Evolutionary conservation across 164 flowering plant genomes (phyloP).

Genomic region (Annona squamosa): DNA sequence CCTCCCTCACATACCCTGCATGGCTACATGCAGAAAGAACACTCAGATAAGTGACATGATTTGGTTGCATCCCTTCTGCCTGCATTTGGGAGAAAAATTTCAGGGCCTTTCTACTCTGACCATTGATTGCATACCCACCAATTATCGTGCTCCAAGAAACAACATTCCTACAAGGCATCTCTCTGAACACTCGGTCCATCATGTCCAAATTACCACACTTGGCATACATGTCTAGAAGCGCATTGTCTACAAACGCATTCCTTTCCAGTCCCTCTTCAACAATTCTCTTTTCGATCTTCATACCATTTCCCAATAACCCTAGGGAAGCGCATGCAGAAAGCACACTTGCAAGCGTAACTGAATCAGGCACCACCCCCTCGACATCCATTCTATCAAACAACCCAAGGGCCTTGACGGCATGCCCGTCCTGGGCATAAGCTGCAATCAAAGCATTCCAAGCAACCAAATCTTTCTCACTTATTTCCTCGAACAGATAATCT

Average conservation of each 20-base stretch:
- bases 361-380: slow-evolving; percentile 5
- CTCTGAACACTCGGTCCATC: slow-evolving; percentile 1
- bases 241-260: neutral
- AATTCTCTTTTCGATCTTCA: neutral
- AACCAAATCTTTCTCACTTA: slow-evolving; percentile 32
- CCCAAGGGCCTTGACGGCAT: slow-evolving; percentile 29
- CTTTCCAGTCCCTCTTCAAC: neutral
- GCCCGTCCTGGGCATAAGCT: slow-evolving; percentile 29
- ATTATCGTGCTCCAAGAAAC: slow-evolving; percentile 13
- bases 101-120: slow-evolving; percentile 5
- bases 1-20: slow-evolving; percentile 10
- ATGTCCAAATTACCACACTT: slow-evolving; percentile 23
- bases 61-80: slow-evolving; percentile 6
- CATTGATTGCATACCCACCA: slow-evolving; percentile 11
- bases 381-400: slow-evolving; percentile 11
- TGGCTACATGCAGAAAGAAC: slow-evolving; percentile 18
- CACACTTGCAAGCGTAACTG: slow-evolving; percentile 5
- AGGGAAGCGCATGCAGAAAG: slow-evolving; percentile 11
- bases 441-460: slow-evolving; percentile 47
- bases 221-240: slow-evolving; percentile 28
- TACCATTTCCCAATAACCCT: slow-evolving; percentile 4
- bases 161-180: slow-evolving; percentile 6
- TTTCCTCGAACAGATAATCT: slow-evolving; percentile 3
- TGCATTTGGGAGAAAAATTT: slow-evolving; percentile 6
- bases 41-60: slow-evolving; percentile 10